phyloP scores from a whole-genome alignment of 1,139 yeast genomes.

The Candida mesenterica region DNA sequence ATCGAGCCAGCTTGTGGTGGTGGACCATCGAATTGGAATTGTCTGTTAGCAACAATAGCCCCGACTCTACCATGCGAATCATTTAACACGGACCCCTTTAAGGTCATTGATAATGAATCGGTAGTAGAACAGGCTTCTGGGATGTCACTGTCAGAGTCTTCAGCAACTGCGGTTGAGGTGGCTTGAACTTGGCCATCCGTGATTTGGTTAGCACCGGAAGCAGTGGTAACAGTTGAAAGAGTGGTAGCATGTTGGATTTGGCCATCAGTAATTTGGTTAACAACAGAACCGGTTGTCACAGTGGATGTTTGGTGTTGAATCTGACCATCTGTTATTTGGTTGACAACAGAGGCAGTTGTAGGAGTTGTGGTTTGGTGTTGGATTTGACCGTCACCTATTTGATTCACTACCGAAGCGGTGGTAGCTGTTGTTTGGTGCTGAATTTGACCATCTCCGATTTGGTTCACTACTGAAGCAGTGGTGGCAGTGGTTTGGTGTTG shows the following conservation, averaged over 20 bases:
- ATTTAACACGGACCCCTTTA: constrained; percentile 52
- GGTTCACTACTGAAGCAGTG: constrained; percentile 32
- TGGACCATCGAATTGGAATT: constrained; percentile 88
- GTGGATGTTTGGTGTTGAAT: constrained; percentile 46
- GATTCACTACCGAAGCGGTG: constrained; percentile 18
- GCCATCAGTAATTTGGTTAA: constrained; percentile 43
- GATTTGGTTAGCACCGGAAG: constrained; percentile 39
- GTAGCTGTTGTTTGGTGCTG: constrained; percentile 37
- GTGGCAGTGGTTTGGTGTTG: constrained; percentile 39
- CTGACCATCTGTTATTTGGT: constrained; percentile 57
- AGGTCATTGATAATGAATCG: constrained; percentile 55
- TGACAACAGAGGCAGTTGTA: constrained; percentile 40
- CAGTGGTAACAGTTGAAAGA: constrained; percentile 18
- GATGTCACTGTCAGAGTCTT: constrained; percentile 7
- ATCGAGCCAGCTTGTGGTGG: constrained; percentile 90
- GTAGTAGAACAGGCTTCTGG: constrained; percentile 48
- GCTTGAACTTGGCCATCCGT: constrained; percentile 36
- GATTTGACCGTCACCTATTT: constrained; percentile 34
- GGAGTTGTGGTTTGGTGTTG: constrained; percentile 17
- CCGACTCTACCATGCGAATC: constrained; percentile 73
- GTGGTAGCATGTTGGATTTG: constrained; percentile 35
- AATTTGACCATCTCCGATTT: constrained; percentile 33
- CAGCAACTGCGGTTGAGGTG: constrained; percentile 14
- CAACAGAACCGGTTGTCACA: constrained; percentile 23
- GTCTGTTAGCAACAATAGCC: constrained; percentile 81